These are phyloP conservation scores for Pseudognaphalium luteoalbum DNA, from an alignment of 129 eudicot species.

Conservation along the genomic window DNA sequence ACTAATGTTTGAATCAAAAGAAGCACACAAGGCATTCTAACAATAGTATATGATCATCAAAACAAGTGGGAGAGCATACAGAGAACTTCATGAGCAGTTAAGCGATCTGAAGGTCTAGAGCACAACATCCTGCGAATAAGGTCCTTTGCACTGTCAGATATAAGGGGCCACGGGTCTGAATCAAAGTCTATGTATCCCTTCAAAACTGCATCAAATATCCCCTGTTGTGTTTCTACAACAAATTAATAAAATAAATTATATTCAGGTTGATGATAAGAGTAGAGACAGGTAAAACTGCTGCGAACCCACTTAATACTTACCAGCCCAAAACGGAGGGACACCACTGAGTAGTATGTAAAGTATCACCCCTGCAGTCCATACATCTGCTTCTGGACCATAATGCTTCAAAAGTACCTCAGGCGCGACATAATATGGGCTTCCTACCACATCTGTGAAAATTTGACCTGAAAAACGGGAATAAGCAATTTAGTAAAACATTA, in stretches of 20 bases:
- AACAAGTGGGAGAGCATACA: conserved; percentile 47
- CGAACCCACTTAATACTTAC: conserved; percentile 17
- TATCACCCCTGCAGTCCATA: conserved; percentile 98
- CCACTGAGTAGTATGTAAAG: conserved; percentile 91
- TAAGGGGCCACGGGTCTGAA: conserved; percentile 94
- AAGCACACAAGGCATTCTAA: not conserved
- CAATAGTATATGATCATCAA: not conserved
- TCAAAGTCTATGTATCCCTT: conserved; percentile 94
- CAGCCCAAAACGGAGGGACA: conserved; percentile 97
- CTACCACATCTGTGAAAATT: conserved; percentile 86
- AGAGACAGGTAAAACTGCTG: not conserved
- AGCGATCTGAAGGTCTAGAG: conserved; percentile 72
- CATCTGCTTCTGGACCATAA: conserved; percentile 96
- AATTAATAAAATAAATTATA: not conserved
- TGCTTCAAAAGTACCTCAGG: conserved; percentile 91
- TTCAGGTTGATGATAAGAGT: not conserved
- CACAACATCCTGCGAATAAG: conserved; percentile 86
- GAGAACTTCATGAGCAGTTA: conserved; percentile 95
- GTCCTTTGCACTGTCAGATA: conserved; percentile 93
- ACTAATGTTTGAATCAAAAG: not conserved
- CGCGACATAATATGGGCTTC: conserved; percentile 98
- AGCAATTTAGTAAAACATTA: not conserved
- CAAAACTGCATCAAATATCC: conserved; percentile 94
- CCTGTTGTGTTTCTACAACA: conserved; percentile 87
- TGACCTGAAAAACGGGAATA: conserved; percentile 57